These are phyloP conservation scores for Septoria petroselini DNA, from an alignment of 2,329 filamentous ascomycete species.

Conservation along the genomic window DNA sequence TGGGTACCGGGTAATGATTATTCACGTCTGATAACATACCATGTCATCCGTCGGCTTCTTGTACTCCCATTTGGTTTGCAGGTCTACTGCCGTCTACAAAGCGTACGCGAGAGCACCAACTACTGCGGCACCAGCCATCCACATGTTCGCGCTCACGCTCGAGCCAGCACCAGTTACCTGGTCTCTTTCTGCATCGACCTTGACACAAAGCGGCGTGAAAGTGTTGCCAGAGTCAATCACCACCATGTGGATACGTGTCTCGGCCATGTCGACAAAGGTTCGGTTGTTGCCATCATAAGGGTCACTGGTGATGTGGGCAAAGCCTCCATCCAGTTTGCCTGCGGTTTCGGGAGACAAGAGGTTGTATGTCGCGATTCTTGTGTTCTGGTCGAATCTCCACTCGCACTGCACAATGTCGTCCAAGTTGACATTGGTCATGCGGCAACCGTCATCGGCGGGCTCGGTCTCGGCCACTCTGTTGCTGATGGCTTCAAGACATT, in stretches of 20 bases:
- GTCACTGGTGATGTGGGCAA: slow-evolving; percentile 18
- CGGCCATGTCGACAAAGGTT: slow-evolving; percentile 12
- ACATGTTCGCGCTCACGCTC: slow-evolving; percentile 6
- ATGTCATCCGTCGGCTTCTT: too few relatives aligned
- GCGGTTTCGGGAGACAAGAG: neutral
- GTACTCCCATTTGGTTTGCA: neutral
- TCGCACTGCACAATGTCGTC: slow-evolving; percentile 11
- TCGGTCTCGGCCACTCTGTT: slow-evolving; percentile 8
- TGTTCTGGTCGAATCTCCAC: slow-evolving; percentile 9
- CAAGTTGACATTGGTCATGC: slow-evolving; percentile 9
- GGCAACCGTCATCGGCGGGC: slow-evolving; percentile 12
- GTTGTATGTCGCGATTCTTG: slow-evolving; percentile 15
- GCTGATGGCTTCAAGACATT: slow-evolving; percentile 14
- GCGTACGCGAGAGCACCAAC: slow-evolving; percentile 13
- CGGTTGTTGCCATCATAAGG: slow-evolving; percentile 11
- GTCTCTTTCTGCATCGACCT: slow-evolving; percentile 9
- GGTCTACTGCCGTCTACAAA: neutral
- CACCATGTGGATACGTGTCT: slow-evolving; percentile 14
- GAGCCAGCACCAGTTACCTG: slow-evolving; percentile 9
- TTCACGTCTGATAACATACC: too few relatives aligned
- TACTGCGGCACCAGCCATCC: slow-evolving; percentile 11
- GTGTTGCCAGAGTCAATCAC: slow-evolving; percentile 18
- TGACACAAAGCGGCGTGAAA: slow-evolving; percentile 15
- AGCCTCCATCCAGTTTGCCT: slow-evolving; percentile 8
- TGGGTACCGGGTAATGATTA: too few relatives aligned